phyloP scores from a whole-genome alignment of 139 green algal species.

The Tetratostichococcus sp. region DNA sequence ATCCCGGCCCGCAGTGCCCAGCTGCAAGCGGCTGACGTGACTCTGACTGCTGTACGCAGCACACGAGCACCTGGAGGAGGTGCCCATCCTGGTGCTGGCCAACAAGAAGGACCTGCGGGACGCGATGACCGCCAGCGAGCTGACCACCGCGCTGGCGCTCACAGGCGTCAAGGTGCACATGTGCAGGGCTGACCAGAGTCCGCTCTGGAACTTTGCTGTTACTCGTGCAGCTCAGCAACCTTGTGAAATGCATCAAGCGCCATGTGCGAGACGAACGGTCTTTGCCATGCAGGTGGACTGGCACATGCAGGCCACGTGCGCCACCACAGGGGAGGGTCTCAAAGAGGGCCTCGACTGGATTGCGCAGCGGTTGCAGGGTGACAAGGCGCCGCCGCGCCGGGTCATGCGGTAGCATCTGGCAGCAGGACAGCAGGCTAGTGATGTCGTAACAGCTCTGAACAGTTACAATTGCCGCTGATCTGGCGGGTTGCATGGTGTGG shows the following conservation, averaged over 20 bases:
- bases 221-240: no score
- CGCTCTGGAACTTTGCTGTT: no score
- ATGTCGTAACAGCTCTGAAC: no score
- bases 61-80: constrained; percentile 60
- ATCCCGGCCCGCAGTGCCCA: no score
- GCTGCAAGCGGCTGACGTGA: no score
- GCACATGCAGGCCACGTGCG: constrained; percentile 67
- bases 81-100: constrained; percentile 74
- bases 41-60: not conserved
- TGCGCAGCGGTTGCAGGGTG: constrained; percentile 47
- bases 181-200: not conserved
- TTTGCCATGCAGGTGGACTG: constrained; percentile 24
- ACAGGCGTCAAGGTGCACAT: constrained; percentile 1
- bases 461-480: no score
- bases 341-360: constrained; percentile 71
- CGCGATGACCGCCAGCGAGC: constrained; percentile 70
- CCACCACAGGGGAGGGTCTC: constrained; percentile 60
- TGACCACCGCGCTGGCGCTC: constrained; percentile 57
- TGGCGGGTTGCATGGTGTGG: no score
- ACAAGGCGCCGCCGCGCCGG: not conserved
- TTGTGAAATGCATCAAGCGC: no score
- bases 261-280: no score
- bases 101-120: constrained; percentile 84
- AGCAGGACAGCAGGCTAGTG: no score
- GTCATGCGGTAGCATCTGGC: not conserved